These are phyloP conservation scores for Ramaria sp. DNA, from an alignment of 768 basidiomycete species.

Conservation along the genomic window DNA sequence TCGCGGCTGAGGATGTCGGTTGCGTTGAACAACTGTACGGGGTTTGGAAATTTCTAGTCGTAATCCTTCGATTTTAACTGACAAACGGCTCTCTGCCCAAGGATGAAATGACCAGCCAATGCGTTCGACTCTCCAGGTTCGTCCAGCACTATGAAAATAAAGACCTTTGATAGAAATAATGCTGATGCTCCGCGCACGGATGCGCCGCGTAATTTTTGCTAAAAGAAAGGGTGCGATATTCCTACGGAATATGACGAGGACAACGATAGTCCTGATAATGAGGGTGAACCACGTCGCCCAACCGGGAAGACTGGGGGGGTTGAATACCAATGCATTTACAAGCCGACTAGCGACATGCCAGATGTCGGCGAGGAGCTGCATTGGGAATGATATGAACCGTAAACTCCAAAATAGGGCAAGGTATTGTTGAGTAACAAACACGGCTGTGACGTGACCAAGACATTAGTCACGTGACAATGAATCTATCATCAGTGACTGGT, in stretches of 20 bases:
- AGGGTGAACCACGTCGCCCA: slow-evolving; percentile 6
- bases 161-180: slow-evolving; percentile 69
- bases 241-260: slow-evolving; percentile 43
- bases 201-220: slow-evolving; percentile 41
- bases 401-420: not conserved
- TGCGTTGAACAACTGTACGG: not conserved
- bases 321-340: not conserved
- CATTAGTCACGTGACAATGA: too few species aligned
- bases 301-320: not conserved
- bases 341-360: not conserved
- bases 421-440: too few species aligned
- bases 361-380: not conserved
- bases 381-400: not conserved
- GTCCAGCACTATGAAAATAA: slow-evolving; percentile 46
- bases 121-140: slow-evolving; percentile 55
- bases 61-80: slow-evolving; percentile 52
- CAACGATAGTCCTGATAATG: slow-evolving; percentile 7
- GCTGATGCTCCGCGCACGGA: slow-evolving; percentile 66
- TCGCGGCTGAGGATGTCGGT: too few species aligned
- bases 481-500: too few species aligned
- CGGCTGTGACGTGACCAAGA: too few species aligned
- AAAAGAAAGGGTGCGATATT: slow-evolving; percentile 60
- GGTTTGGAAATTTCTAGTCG: slow-evolving; percentile 34
- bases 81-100: slow-evolving; percentile 41
- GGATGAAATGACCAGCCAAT: slow-evolving; percentile 49